A percentile compares a stretch with the other conserved stretches of the same genome.
These are phyloP conservation scores for Lotmaria passim DNA, from an alignment of 208 protist genomes.

Conservation along the genomic window DNA sequence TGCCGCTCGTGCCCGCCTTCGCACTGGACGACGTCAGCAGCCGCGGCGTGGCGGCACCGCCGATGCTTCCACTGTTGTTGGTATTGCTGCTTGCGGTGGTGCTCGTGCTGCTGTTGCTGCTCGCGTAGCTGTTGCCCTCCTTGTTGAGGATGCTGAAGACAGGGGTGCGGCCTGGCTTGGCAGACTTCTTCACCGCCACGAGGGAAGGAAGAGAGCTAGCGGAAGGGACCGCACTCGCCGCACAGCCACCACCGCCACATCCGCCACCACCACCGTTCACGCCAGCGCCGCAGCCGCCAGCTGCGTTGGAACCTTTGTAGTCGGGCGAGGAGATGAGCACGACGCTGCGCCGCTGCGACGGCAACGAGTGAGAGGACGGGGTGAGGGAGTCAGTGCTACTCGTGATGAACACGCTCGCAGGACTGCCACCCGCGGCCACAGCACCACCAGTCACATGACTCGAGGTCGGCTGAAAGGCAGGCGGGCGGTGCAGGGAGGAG, in stretches of 20 bases:
- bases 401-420: neutral
- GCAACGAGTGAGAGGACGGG: neutral
- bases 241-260: neutral
- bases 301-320: slow-evolving; percentile 4
- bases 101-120: slow-evolving; percentile 10
- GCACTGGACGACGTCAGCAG: slow-evolving; percentile 2
- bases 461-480: neutral
- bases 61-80: slow-evolving; percentile 8
- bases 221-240: neutral
- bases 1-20: neutral
- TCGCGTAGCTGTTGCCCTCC: slow-evolving; percentile 18
- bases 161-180: slow-evolving; percentile 33
- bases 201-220: slow-evolving; percentile 30
- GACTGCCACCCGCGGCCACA: neutral
- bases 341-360: slow-evolving; percentile 26
- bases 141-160: slow-evolving; percentile 62
- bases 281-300: slow-evolving; percentile 2
- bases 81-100: neutral
- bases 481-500: neutral
- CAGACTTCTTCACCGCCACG: slow-evolving; percentile 27
- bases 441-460: neutral
- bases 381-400: slow-evolving; percentile 1
- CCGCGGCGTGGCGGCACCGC: neutral
- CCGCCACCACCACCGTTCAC: neutral
- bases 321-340: slow-evolving; percentile 24